Base-by-base conservation (phyloP, 768 basidiomycete genomes). In the Calocybe cyanea region DNA sequence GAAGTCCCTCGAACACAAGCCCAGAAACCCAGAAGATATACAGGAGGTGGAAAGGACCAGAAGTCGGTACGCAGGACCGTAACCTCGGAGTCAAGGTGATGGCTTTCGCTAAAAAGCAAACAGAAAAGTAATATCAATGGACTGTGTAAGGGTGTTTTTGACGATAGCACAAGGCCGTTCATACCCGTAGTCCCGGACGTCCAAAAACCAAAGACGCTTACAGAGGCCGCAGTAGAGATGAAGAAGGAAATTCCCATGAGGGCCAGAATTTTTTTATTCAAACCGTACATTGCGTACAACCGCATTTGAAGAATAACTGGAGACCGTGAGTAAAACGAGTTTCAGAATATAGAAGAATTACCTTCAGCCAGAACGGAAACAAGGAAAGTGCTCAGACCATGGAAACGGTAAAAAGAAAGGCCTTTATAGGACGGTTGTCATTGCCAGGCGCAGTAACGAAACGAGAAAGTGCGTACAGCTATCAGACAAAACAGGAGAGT, bases 11-110 rank as follows among this genome's bases (percentile, higher is more conserved):
- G 30, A 75, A 80, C 2, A 64, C 55, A 10, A 84, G 63, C 53
- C 80, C 68, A 1, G 81, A 80, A 33, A 83, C 71, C 81, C 81
- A 84, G 59, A 79, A 80, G n/a, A 69, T 63, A 54, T 69, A 81
- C 55, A 80, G 76, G 7, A 45, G 35, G 3, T 76, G 65, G n/a
- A n/a, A n/a, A n/a, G n/a, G n/a, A n/a, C n/a, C n/a, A n/a, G n/a
- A n/a, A n/a, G n/a, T n/a, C n/a, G n/a, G n/a, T n/a, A n/a, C n/a
- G n/a, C n/a, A n/a, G n/a, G n/a, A n/a, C n/a, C n/a, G n/a, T n/a
- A n/a, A n/a, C n/a, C n/a, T n/a, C n/a, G n/a, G n/a, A n/a, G n/a
- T n/a, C n/a, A n/a, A n/a, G n/a, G n/a, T n/a, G n/a, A n/a, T n/a
- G n/a, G n/a, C n/a, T n/a, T 5, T 78, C 53, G 21, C 60, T 55